Evolutionary conservation across 2,329 filamentous ascomycete species (phyloP).

Genomic region (Xylariaceae sp.): DNA sequence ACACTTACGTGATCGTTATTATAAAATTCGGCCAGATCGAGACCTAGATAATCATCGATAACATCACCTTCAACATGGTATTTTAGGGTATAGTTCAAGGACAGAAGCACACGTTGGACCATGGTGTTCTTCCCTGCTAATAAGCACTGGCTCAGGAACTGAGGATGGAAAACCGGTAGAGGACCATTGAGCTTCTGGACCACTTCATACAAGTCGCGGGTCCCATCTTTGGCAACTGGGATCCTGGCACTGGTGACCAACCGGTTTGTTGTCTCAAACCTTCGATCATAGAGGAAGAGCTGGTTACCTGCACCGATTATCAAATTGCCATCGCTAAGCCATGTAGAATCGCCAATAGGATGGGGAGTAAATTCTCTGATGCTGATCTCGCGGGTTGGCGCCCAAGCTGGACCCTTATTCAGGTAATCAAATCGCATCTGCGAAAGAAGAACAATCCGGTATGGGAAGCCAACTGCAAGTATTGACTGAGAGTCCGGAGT

Average conservation of each 20-base stretch:
- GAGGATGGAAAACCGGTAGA: slow-evolving; percentile 86
- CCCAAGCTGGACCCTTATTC: slow-evolving; percentile 85
- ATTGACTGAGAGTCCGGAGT: slow-evolving; percentile 87
- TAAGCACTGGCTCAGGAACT: slow-evolving; percentile 83
- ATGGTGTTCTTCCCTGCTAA: slow-evolving; percentile 69
- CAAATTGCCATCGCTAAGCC: slow-evolving; percentile 80
- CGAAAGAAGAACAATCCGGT: slow-evolving; percentile 74
- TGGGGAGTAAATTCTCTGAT: slow-evolving; percentile 81
- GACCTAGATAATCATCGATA: slow-evolving; percentile 72
- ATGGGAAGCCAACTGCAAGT: slow-evolving; percentile 87
- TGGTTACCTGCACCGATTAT: slow-evolving; percentile 90
- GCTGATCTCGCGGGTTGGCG: slow-evolving; percentile 74
- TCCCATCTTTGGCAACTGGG: slow-evolving; percentile 43
- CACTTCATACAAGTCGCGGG: slow-evolving; percentile 72
- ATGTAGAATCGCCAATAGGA: slow-evolving; percentile 88
- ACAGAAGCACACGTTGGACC: slow-evolving; percentile 69
- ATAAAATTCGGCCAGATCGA: slow-evolving; percentile 59
- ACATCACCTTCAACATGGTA: slow-evolving; percentile 78
- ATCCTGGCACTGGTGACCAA: slow-evolving; percentile 50
- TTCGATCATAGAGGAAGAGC: slow-evolving; percentile 76
- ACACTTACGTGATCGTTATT: slow-evolving; percentile 28
- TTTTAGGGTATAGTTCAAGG: slow-evolving; percentile 71
- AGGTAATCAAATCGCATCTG: slow-evolving; percentile 92
- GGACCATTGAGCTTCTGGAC: slow-evolving; percentile 83
- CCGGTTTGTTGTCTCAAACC: slow-evolving; percentile 61